Conservation (phyloP, 345 rosid genomes). For the Luvunga scandens region DNA sequence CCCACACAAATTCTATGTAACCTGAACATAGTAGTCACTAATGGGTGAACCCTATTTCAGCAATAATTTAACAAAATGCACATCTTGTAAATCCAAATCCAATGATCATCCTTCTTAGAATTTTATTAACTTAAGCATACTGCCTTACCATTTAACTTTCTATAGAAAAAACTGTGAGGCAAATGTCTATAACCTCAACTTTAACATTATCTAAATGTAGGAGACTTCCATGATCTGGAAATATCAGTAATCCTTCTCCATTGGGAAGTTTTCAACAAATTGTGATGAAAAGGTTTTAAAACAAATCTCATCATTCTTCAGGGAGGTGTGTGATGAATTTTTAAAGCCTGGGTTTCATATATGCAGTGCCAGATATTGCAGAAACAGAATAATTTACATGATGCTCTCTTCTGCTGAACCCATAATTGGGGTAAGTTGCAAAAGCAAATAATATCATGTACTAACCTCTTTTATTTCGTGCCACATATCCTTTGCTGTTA, state of each 20-base stretch:
- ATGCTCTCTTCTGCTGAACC: neutral
- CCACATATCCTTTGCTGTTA: constrained; percentile 91
- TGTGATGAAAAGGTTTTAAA: neutral
- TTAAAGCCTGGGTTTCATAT: neutral
- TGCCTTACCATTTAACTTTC: neutral
- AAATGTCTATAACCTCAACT: neutral
- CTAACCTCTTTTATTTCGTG: constrained; percentile 70
- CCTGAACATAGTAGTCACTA: neutral
- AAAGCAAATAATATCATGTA: neutral
- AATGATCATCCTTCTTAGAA: neutral
- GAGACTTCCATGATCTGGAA: neutral
- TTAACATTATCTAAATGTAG: neutral
- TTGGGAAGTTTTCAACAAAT: neutral
- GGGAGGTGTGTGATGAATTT: neutral
- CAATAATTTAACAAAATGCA: neutral
- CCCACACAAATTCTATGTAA: neutral
- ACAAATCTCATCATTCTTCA: neutral
- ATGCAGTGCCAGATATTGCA: neutral
- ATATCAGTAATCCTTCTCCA: neutral
- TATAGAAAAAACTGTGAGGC: neutral
- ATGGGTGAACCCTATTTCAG: neutral
- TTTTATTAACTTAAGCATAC: neutral
- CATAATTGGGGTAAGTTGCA: neutral
- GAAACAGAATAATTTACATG: neutral
- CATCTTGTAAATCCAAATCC: neutral